These are phyloP conservation scores for Paecilomyces sp. DNA, from an alignment of 2,329 filamentous ascomycete species.

Conservation along the genomic window DNA sequence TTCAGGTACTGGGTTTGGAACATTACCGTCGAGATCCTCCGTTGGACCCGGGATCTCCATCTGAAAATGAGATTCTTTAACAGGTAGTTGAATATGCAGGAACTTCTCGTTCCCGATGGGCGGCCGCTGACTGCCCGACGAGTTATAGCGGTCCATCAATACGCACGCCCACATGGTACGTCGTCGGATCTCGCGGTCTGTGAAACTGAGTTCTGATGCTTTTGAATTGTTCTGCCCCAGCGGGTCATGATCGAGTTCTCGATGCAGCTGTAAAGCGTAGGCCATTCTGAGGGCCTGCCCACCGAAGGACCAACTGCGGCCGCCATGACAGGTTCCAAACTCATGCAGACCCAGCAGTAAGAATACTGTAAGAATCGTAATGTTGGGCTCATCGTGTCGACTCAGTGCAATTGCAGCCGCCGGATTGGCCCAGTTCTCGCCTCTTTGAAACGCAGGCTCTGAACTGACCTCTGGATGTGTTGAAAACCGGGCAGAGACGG, in stretches of 20 bases:
- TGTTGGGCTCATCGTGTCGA: conserved; percentile 90
- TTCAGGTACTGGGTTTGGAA: conserved; percentile 55
- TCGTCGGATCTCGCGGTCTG: conserved; percentile 85
- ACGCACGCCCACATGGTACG: conserved; percentile 98
- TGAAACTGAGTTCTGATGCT: conserved; percentile 68
- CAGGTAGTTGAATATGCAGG: conserved; percentile 80
- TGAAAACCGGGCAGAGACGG: conserved; percentile 90
- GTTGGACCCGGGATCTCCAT: conserved; percentile 86
- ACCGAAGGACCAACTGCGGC: conserved; percentile 89
- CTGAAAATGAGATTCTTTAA: conserved; percentile 83
- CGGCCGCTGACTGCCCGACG: conserved; percentile 85
- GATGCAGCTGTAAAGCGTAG: conserved; percentile 88
- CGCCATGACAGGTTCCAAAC: conserved; percentile 94
- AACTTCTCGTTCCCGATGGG: conserved; percentile 87
- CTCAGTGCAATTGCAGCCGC: conserved; percentile 82
- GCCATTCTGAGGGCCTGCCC: conserved; percentile 96
- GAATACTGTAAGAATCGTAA: conserved; percentile 88
- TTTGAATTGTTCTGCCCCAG: conserved; percentile 51
- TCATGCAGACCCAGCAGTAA: conserved; percentile 85
- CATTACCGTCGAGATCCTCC: conserved; percentile 68
- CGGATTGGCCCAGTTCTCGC: conserved; percentile 81
- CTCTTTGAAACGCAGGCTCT: conserved; percentile 74
- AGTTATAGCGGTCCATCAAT: conserved; percentile 95
- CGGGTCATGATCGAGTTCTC: conserved; percentile 79
- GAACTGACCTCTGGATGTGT: conserved; percentile 73